A percentile compares a stretch with the other conserved stretches of the same genome.
These are phyloP conservation scores for Schizopora paradoxa DNA, from an alignment of 1,284 basidiomycete species.

Conservation along the genomic window DNA sequence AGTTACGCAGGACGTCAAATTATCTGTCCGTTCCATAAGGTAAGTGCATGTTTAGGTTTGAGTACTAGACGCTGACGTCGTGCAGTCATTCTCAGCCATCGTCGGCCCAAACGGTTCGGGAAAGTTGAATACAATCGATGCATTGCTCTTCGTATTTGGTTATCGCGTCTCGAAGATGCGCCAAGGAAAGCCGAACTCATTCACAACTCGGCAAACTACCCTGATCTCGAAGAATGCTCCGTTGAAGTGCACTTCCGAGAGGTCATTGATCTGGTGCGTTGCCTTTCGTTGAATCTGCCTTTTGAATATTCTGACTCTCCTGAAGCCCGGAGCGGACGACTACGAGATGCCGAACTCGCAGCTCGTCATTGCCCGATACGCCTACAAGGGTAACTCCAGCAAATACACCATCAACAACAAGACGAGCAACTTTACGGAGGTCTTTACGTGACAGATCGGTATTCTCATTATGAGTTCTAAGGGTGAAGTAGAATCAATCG, in stretches of 20 bases:
- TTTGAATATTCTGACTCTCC: conserved; percentile 6
- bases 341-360: conserved; percentile 80
- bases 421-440: conserved; percentile 80
- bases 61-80: conserved; percentile 7
- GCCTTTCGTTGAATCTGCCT: conserved; percentile 1
- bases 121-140: conserved; percentile 99
- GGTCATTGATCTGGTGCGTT: conserved; percentile 80
- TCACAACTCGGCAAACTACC: conserved; percentile 86
- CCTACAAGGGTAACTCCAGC: conserved; percentile 86
- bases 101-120: conserved; percentile 97
- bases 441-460: conserved; percentile 60
- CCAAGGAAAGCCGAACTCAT: conserved; percentile 95
- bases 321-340: conserved; percentile 86
- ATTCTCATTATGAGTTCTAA: conserved; percentile 30
- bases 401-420: conserved; percentile 88
- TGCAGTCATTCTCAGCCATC: conserved; percentile 91
- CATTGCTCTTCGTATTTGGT: conserved; percentile 96
- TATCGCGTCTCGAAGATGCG: conserved; percentile 98
- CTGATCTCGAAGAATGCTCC: conserved; percentile 81
- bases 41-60: conserved; percentile 25
- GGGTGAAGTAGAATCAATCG: conserved; percentile 98
- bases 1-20: conserved; percentile 95
- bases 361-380: conserved; percentile 83
- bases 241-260: conserved; percentile 97
- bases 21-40: conserved; percentile 98